Percentiles rank a stretch among this genome's conserved stretches.
These are phyloP conservation scores for Monascus ruber DNA, from an alignment of 2,329 filamentous ascomycete genomes.

Conservation along the genomic window DNA sequence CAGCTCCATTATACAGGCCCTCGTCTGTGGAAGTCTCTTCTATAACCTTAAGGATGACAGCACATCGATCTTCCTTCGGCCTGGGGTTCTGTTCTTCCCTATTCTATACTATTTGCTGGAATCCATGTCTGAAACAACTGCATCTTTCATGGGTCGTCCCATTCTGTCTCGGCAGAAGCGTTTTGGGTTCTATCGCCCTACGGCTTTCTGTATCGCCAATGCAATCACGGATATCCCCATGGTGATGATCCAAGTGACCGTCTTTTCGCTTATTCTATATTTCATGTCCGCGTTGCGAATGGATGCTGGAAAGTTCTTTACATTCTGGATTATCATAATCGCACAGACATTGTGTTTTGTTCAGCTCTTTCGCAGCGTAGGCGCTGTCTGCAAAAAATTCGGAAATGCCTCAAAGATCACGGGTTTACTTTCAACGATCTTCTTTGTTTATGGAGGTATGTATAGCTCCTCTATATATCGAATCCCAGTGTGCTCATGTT, in stretches of 20 bases:
- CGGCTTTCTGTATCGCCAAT: slow-evolving; percentile 47
- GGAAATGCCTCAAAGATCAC: slow-evolving; percentile 37
- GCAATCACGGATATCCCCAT: slow-evolving; percentile 46
- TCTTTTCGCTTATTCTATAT: slow-evolving; percentile 50
- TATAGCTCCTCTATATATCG: not conserved
- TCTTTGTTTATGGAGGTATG: slow-evolving; percentile 41
- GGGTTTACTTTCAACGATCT: slow-evolving; percentile 30
- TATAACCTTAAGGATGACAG: slow-evolving; percentile 40
- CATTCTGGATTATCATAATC: slow-evolving; percentile 44
- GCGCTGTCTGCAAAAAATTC: slow-evolving; percentile 35
- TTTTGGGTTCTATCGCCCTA: slow-evolving; percentile 54
- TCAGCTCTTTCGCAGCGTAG: slow-evolving; percentile 39
- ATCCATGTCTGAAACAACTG: slow-evolving; percentile 47
- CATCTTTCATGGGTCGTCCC: slow-evolving; percentile 50
- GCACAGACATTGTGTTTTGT: slow-evolving; percentile 39
- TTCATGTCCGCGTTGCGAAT: slow-evolving; percentile 45
- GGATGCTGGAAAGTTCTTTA: slow-evolving; percentile 49
- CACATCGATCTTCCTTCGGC: slow-evolving; percentile 45
- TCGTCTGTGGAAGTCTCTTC: slow-evolving; percentile 39
- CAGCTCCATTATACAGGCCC: slow-evolving; percentile 26
- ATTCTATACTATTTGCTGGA: slow-evolving; percentile 51
- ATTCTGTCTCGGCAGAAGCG: slow-evolving; percentile 58
- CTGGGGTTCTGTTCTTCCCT: slow-evolving; percentile 49
- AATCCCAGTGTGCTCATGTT: not conserved
- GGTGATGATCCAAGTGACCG: slow-evolving; percentile 42